Evolutionary conservation across 352 stramenopile genomes (phyloP).

Genomic region (Pythium phragmiticola): DNA sequence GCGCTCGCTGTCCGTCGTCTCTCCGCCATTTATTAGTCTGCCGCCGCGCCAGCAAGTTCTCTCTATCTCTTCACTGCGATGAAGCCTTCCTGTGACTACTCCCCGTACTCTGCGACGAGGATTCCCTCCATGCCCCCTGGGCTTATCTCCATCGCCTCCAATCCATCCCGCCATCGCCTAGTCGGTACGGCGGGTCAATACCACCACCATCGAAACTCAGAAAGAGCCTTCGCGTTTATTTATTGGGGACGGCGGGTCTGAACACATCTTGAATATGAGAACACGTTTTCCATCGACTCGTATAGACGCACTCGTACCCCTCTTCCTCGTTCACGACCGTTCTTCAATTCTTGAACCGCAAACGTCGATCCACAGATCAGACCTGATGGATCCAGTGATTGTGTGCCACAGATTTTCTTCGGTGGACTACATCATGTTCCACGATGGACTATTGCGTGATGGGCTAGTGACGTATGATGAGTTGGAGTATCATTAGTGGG

Average conservation of each 20-base stretch:
- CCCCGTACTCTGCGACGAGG: not conserved
- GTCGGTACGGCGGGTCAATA: not conserved
- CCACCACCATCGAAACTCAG: not conserved
- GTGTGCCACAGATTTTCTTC: not conserved
- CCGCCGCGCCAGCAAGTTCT: not conserved
- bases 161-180: not conserved
- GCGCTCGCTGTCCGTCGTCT: not conserved
- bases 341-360: not conserved
- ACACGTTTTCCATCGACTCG: not conserved
- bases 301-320: not conserved
- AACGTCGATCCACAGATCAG: not conserved
- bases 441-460: too few relatives aligned
- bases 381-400: not conserved
- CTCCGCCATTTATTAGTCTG: not conserved
- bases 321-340: not conserved
- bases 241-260: slow-evolving; percentile 14
- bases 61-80: slow-evolving; percentile 2
- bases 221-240: slow-evolving; percentile 18
- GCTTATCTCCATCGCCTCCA: not conserved
- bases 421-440: not conserved
- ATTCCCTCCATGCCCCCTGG: slow-evolving; percentile 2
- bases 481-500: too few relatives aligned
- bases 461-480: too few relatives aligned
- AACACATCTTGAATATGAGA: slow-evolving; percentile 7
- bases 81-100: slow-evolving; percentile 6